Evolutionary conservation across 345 rosid genomes (phyloP).

Genomic region (Odontarrhena argentea): DNA sequence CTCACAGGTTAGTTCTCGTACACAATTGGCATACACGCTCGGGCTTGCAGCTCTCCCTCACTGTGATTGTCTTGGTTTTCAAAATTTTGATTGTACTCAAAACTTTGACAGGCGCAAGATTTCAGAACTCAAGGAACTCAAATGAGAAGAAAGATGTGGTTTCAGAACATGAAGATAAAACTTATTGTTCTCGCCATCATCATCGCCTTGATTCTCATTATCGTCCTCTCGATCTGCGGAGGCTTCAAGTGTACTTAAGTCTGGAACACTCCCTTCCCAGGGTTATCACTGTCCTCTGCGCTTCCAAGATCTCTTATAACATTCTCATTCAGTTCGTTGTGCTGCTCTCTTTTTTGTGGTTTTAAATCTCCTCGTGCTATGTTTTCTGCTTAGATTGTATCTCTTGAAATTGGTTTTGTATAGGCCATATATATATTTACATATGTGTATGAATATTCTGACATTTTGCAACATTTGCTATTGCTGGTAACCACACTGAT

Average conservation of each 20-base stretch:
- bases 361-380: slow-evolving; percentile 23
- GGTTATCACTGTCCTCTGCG: slow-evolving; percentile 2
- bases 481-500: slow-evolving; percentile 18
- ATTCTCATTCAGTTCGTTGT: slow-evolving; percentile 30
- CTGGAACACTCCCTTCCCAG: slow-evolving; percentile 19
- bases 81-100: not conserved
- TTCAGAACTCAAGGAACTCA: slow-evolving; percentile 84
- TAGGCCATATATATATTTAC: slow-evolving; percentile 31
- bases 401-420: slow-evolving; percentile 38
- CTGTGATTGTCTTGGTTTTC: not conserved
- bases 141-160: slow-evolving; percentile 92
- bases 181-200: slow-evolving; percentile 77
- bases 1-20: slow-evolving; percentile 64
- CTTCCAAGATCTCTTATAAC: slow-evolving; percentile 29
- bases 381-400: slow-evolving; percentile 34
- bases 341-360: slow-evolving; percentile 27
- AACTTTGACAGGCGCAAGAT: slow-evolving; percentile 70
- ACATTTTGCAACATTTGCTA: slow-evolving; percentile 9
- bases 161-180: slow-evolving; percentile 94
- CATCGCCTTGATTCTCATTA: slow-evolving; percentile 72
- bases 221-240: slow-evolving; percentile 73
- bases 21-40: slow-evolving; percentile 7
- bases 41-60: not conserved
- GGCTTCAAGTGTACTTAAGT: slow-evolving; percentile 70
- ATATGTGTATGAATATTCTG: slow-evolving; percentile 33